phyloP scores from a whole-genome alignment of 1,139 yeast genomes.

The Blastobotrys elegans region DNA sequence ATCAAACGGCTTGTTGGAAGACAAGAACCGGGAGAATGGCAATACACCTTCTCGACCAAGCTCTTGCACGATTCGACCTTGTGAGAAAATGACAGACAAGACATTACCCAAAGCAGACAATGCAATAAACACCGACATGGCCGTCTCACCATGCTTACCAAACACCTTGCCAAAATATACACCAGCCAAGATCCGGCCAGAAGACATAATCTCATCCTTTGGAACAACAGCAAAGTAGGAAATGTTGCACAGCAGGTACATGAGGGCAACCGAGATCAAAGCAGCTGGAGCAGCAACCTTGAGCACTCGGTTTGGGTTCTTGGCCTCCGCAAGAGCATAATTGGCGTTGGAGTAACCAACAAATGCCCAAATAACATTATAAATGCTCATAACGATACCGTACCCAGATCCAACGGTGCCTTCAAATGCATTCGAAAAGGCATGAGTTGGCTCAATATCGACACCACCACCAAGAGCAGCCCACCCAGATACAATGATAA shows the following conservation, averaged over 20 bases:
- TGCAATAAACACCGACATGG: constrained; percentile 70
- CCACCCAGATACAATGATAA: constrained; percentile 75
- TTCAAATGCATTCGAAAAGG: constrained; percentile 55
- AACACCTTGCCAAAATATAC: constrained; percentile 69
- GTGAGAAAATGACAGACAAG: constrained; percentile 71
- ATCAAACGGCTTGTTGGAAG: constrained; percentile 51
- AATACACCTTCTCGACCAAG: constrained; percentile 66
- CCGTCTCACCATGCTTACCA: constrained; percentile 59
- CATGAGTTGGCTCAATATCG: constrained; percentile 47
- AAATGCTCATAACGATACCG: constrained; percentile 72
- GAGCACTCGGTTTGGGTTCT: constrained; percentile 62
- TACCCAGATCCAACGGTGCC: constrained; percentile 60
- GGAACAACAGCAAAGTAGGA: constrained; percentile 78
- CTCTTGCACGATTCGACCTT: constrained; percentile 72
- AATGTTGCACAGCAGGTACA: constrained; percentile 64
- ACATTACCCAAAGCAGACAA: constrained; percentile 75
- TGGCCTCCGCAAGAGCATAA: constrained; percentile 76
- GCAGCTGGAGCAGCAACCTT: constrained; percentile 72
- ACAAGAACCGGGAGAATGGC: constrained; percentile 59
- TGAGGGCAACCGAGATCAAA: constrained; percentile 50
- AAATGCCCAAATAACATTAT: constrained; percentile 78
- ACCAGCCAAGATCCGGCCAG: constrained; percentile 72
- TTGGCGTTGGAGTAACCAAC: constrained; percentile 54
- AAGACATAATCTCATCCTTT: constrained; percentile 49
- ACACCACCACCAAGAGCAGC: constrained; percentile 74